A percentile compares a stretch with the other conserved stretches of the same genome.
These are phyloP conservation scores for Solanum chmielewskii DNA, from an alignment of 257 asterid genomes.

Conservation along the genomic window DNA sequence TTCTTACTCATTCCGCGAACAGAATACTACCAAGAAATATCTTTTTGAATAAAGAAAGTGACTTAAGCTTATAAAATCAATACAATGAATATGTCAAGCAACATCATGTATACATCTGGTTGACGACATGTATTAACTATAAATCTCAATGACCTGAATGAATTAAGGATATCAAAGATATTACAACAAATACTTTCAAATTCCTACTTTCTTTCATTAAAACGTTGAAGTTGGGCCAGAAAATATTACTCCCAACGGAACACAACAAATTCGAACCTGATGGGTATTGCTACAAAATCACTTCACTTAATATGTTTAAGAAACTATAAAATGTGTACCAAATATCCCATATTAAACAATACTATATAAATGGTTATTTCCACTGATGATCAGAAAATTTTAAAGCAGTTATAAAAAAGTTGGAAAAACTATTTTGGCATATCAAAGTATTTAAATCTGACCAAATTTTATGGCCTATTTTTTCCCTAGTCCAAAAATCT, in stretches of 20 bases:
- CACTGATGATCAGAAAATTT: neutral
- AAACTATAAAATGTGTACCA: too few relatives aligned
- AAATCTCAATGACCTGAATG: neutral
- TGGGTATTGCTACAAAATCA: neutral
- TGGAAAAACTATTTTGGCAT: neutral
- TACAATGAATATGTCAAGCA: neutral
- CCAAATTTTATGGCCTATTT: too few relatives aligned
- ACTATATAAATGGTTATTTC: neutral
- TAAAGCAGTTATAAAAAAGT: too few relatives aligned
- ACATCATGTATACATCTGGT: neutral
- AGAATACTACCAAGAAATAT: neutral
- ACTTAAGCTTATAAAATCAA: too few relatives aligned
- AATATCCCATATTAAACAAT: too few relatives aligned
- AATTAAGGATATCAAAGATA: neutral
- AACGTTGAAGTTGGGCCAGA: neutral
- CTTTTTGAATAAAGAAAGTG: too few relatives aligned
- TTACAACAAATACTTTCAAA: neutral
- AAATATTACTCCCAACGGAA: neutral
- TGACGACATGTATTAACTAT: neutral
- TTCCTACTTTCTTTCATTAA: neutral
- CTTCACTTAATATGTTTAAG: too few relatives aligned
- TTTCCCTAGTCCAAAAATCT: neutral
- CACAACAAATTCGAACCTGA: neutral
- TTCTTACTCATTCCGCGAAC: neutral
- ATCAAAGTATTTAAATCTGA: neutral